Evolutionary conservation across 257 asterid genomes (phyloP).

Genomic region (Linderniella brevidens): DNA sequence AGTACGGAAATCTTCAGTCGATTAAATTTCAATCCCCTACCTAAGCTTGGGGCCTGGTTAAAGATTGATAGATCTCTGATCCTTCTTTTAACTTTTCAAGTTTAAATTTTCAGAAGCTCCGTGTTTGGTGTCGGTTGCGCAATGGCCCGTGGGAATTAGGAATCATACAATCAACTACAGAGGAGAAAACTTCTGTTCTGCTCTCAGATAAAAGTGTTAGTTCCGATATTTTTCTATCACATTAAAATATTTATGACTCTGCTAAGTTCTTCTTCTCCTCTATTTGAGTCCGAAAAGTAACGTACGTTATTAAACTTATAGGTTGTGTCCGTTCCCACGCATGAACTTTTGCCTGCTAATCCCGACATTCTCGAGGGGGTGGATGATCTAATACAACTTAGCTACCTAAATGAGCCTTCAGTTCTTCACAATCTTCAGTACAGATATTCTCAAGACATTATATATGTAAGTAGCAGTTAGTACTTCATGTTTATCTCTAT

Average conservation of each 20-base stretch:
- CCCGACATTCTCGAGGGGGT: slow-evolving; percentile 84
- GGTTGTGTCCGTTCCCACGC: slow-evolving; percentile 49
- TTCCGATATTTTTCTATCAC: slow-evolving; percentile 12
- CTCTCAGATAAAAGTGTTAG: slow-evolving; percentile 60
- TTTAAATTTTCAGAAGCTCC: slow-evolving; percentile 39
- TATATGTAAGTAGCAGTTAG: slow-evolving; percentile 43
- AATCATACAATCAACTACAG: slow-evolving; percentile 55
- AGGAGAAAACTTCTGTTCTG: slow-evolving; percentile 50
- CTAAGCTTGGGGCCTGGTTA: too few species aligned
- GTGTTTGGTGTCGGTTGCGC: slow-evolving; percentile 57
- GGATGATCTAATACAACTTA: slow-evolving; percentile 74
- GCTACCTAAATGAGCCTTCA: slow-evolving; percentile 88
- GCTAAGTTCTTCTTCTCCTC: too few species aligned
- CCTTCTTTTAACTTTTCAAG: too few species aligned
- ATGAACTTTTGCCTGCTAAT: slow-evolving; percentile 79
- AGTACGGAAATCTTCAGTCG: too few species aligned
- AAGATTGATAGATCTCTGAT: not conserved
- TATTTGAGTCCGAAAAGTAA: too few species aligned
- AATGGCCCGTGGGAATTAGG: slow-evolving; percentile 62
- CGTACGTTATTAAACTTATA: slow-evolving; percentile 14
- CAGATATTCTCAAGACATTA: slow-evolving; percentile 45
- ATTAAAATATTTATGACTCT: not conserved
- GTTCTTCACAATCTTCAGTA: slow-evolving; percentile 75
- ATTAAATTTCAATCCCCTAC: not conserved
- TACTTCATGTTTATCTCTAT: slow-evolving; percentile 2